Evolutionary conservation across 2,329 filamentous ascomycete genomes (phyloP).

Genomic region (Arachnopeziza araneosa): DNA sequence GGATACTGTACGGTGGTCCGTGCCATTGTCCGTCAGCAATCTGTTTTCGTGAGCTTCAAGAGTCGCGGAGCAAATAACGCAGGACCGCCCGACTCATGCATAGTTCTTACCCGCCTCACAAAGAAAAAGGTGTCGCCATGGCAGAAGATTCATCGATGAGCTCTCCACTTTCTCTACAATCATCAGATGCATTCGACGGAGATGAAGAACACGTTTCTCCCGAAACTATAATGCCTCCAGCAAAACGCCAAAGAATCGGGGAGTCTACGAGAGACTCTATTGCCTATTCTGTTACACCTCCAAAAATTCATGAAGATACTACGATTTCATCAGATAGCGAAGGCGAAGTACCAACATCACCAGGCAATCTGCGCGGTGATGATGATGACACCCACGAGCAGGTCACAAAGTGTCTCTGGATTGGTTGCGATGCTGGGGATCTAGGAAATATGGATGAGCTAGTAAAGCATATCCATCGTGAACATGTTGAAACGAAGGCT

Average conservation of each 20-base stretch:
- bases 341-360: constrained; percentile 72
- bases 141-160: constrained; percentile 10
- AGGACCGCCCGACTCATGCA: too few species aligned
- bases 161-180: constrained; percentile 60
- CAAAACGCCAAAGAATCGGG: constrained; percentile 28
- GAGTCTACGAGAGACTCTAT: constrained; percentile 15
- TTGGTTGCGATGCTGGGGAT: constrained; percentile 66
- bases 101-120: too few species aligned
- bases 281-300: constrained; percentile 23
- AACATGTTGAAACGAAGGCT: constrained; percentile 86
- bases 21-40: too few species aligned
- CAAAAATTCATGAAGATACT: constrained; percentile 41
- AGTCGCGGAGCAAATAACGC: too few species aligned
- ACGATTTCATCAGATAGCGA: constrained; percentile 89
- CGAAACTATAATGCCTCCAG: constrained; percentile 31
- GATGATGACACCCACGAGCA: constrained; percentile 75
- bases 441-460: constrained; percentile 75
- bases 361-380: constrained; percentile 59
- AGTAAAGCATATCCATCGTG: constrained; percentile 81
- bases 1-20: too few species aligned
- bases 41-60: too few species aligned
- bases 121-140: not conserved
- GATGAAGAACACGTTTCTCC: constrained; percentile 47
- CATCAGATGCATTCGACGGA: constrained; percentile 52
- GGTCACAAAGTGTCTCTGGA: constrained; percentile 73